phyloP scores from a whole-genome alignment of 768 basidiomycete genomes.

The Cyclocybe cylindracea region DNA sequence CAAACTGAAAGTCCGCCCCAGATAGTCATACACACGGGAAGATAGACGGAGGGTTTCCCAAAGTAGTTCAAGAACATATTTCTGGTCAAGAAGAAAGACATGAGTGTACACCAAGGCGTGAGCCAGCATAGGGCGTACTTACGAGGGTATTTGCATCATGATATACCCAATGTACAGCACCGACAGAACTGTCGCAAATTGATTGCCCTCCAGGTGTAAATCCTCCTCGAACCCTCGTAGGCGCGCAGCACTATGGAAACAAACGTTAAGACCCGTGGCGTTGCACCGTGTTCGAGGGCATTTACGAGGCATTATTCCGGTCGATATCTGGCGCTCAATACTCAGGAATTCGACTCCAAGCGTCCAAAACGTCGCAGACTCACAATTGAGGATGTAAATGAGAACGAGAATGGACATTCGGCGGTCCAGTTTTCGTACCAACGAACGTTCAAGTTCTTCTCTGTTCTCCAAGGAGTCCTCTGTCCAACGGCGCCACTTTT shows the following conservation, averaged over 20 bases:
- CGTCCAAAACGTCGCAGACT: slow-evolving; percentile 10
- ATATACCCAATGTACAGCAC: slow-evolving; percentile 76
- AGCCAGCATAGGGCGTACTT: slow-evolving; percentile 22
- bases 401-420: slow-evolving; percentile 56
- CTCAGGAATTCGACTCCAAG: neutral
- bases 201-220: slow-evolving; percentile 52
- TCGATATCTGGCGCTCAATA: slow-evolving; percentile 52
- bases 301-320: slow-evolving; percentile 72
- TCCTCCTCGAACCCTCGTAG: slow-evolving; percentile 73
- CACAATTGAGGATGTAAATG: slow-evolving; percentile 56
- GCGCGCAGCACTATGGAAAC: slow-evolving; percentile 58
- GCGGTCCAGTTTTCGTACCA: slow-evolving; percentile 57
- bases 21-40: slow-evolving; percentile 67
- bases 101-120: neutral
- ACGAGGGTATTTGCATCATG: slow-evolving; percentile 81
- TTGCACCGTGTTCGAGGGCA: neutral
- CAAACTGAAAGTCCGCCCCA: slow-evolving; percentile 68
- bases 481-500: neutral
- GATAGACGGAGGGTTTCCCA: slow-evolving; percentile 67
- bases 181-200: slow-evolving; percentile 70
- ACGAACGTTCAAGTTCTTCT: slow-evolving; percentile 45
- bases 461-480: slow-evolving; percentile 31
- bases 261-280: neutral
- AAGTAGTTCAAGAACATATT: slow-evolving; percentile 77
- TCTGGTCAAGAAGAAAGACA: slow-evolving; percentile 33